These are phyloP conservation scores for Boletus patriciae DNA, from an alignment of 768 basidiomycete species.

Conservation along the genomic window DNA sequence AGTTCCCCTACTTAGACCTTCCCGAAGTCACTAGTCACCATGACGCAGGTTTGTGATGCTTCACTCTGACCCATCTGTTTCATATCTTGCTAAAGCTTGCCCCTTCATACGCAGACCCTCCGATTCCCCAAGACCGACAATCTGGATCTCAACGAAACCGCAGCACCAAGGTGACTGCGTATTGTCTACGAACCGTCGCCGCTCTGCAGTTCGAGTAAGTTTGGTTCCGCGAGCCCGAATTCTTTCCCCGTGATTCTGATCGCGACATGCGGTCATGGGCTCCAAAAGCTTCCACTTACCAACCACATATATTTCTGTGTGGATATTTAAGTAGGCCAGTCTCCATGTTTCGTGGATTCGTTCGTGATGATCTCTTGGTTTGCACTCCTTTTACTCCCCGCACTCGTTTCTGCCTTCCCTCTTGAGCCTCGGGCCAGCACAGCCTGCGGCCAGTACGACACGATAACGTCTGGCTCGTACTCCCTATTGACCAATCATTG, in stretches of 20 bases:
- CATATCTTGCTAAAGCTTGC: background rate
- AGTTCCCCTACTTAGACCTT: background rate
- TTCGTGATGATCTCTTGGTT: slow-evolving; percentile 12
- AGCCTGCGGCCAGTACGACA: slow-evolving; percentile 53
- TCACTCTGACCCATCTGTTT: slow-evolving; percentile 7
- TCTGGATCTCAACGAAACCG: background rate
- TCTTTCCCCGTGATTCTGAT: background rate
- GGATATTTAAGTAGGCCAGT: slow-evolving; percentile 13
- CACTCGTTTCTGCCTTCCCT: slow-evolving; percentile 20
- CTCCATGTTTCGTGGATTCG: background rate
- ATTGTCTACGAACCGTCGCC: background rate
- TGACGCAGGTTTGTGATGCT: background rate
- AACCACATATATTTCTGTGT: background rate
- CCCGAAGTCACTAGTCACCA: background rate
- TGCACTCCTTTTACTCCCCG: slow-evolving; percentile 19
- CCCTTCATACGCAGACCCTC: background rate
- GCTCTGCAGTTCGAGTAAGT: background rate
- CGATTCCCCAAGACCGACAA: background rate
- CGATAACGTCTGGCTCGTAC: slow-evolving; percentile 46
- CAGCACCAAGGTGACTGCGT: slow-evolving; percentile 2
- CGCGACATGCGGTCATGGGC: background rate
- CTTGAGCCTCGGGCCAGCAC: background rate
- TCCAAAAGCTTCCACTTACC: background rate
- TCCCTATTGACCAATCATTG: slow-evolving; percentile 51
- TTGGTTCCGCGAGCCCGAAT: too few species aligned